Base-by-base conservation (phyloP, 331 rosid genomes). In the Quercus phellos region DNA sequence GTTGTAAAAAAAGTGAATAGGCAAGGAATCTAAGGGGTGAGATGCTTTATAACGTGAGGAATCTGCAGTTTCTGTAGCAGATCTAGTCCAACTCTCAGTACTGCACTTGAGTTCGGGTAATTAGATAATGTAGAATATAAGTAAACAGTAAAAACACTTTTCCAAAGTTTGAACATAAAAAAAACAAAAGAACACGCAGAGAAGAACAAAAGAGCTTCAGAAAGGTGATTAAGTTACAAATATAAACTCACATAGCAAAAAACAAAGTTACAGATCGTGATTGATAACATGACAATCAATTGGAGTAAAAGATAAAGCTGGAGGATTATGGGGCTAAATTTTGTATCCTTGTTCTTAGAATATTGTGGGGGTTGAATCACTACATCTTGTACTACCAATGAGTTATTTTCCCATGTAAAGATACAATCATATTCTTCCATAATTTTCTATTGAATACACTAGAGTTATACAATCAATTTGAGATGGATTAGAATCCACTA, bases 21-120 rank as follows among this genome's bases (percentile, higher is more conserved):
- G 53, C 51, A 81, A 66, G 84, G 80, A 76, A 74, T 72, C 84
- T 63, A 56, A 18, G 55, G 32, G 46, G 16, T 61, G 72, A 14
- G 38, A 29, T 14, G 51, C 72, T 11, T 72, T 61, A 63, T 34
- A 75, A 26, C 14, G 26, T 35, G 35, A 55, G 77, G 77, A 73
- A 73, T 70, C 63, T 51, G 35, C 42, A 61, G 46, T 8, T 38
- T 8, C 46, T 38, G 46, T 38, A 2, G 46, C 42, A 61, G 68
- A 61, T 61, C 42, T 14, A n/a, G 42, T 27, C 68, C 68, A 61
- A 61, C 68, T 61, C 21, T 26, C n/a, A 26, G 38, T 60, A 26
- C 4, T 60, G 68, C 68, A 24, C 68, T 27, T 8, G 46, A 60
- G 68, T 60, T 2, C 38, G n/a, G 29, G 30, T 4, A 13, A 60